phyloP scores from a whole-genome alignment of 2,329 filamentous ascomycete genomes.

The Cladophialophora exuberans region DNA sequence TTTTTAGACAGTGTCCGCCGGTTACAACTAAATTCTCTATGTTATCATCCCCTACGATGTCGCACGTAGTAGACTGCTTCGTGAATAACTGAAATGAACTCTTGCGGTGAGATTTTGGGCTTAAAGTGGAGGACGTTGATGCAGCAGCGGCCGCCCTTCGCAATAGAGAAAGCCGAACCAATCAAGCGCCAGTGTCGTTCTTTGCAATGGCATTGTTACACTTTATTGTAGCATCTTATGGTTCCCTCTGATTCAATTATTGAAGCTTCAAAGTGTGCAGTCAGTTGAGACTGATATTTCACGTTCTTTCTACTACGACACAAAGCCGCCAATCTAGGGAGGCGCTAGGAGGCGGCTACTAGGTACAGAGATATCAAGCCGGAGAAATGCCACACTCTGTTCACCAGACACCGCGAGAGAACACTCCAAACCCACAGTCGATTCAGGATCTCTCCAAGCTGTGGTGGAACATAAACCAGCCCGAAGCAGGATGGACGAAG shows the following conservation, averaged over 20 bases:
- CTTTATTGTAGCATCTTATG: background rate
- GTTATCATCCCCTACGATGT: no score
- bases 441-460: conserved; percentile 42
- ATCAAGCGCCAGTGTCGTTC: background rate
- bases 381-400: conserved; percentile 31
- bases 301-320: no score
- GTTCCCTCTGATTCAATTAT: background rate
- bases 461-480: conserved; percentile 85
- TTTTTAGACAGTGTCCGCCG: no score
- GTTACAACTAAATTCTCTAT: no score
- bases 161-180: background rate
- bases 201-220: background rate
- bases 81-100: no score
- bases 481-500: conserved; percentile 60
- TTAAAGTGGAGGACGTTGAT: no score
- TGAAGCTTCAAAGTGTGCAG: no score
- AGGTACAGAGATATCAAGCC: background rate
- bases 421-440: conserved; percentile 34
- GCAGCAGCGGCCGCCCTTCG: background rate
- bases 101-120: no score
- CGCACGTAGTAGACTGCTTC: no score
- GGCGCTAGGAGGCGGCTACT: no score
- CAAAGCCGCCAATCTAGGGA: no score
- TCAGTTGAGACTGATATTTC: no score
- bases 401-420: conserved; percentile 18